Evolutionary conservation across 306 rosid genomes (phyloP), one percentile per base, ranked within the genome.

Genomic region (Dryas alaskensis): DNA sequence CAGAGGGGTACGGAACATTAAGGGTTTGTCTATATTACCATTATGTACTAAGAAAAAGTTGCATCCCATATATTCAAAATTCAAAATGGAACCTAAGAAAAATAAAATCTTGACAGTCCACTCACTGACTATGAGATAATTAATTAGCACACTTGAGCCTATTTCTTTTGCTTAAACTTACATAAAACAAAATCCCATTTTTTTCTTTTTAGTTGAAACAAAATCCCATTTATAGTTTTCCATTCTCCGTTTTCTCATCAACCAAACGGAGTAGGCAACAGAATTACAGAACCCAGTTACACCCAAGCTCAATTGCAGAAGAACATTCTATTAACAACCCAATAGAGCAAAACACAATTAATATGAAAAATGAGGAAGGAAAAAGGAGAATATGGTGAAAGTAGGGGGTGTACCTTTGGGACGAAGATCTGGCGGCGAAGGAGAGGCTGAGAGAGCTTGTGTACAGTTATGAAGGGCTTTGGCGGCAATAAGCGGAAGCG

Each of bases 351-450:
- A 43, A 0, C 16, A 3, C 19, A 37, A 65, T 22, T 44, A 54
- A 63, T 17, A 46, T 22, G 52, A 7, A 10, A 25, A 39, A 14
- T 13, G 63, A 7, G 31, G 13, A 16, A 48, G 16, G 27, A 25
- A 64, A 50, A 43, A 4, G 44, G 52, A 11, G 17, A 17, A 73
- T 50, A 50, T 1, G 13, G 51, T 4, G 10, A 19, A 43, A 50
- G 8, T 31, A 51, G 46, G 19, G 67, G 13, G 10, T 54, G 76
- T 64, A 78, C 72, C 81, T 46, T 53, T 12, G 40, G 59, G 19
- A 4, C 31, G 16, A 53, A 62, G 55, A 19, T 44, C 31, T 4
- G 73, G 77, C 73, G 57, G 69, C 42, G 40, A 58, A 70, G 65
- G 16, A 10, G 51, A 16, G 62, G 59, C 73, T n/a, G 40, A 37